Conservation (phyloP, 2,329 filamentous ascomycete species). For the Pseudogymnoascus pannorum region DNA sequence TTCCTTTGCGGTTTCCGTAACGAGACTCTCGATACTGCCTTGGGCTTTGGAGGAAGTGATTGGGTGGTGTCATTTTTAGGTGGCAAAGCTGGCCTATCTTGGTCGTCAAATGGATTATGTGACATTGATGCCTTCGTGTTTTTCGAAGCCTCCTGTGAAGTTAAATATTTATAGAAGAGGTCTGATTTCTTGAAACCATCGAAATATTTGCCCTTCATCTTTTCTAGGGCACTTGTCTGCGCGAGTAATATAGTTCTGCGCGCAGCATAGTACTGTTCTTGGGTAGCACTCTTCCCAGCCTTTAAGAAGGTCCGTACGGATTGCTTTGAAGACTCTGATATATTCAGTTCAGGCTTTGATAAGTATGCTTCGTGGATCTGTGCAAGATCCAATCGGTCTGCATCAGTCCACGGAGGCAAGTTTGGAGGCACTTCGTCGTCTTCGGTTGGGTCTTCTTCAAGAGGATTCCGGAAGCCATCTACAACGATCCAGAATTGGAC, state of each 20-base stretch:
- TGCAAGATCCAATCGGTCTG: constrained; percentile 78
- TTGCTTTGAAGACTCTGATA: constrained; percentile 60
- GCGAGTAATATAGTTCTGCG: constrained; percentile 72
- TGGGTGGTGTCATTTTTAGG: constrained; percentile 23
- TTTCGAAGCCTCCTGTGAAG: constrained; percentile 67
- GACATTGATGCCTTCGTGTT: constrained; percentile 7
- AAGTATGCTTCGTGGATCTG: constrained; percentile 91
- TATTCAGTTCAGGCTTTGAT: constrained; percentile 70
- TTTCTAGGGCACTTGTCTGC: constrained; percentile 76
- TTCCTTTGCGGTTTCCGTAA: constrained; percentile 38
- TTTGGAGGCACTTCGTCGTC: constrained; percentile 49
- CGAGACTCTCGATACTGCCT: constrained; percentile 38
- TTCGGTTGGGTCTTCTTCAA: constrained; percentile 79
- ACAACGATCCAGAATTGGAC: constrained; percentile 99
- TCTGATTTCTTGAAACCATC: constrained; percentile 87
- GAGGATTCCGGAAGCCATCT: constrained; percentile 87
- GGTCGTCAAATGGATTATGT: constrained; percentile 7
- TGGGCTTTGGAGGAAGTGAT: constrained; percentile 34
- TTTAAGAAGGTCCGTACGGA: constrained; percentile 71
- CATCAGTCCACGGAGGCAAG: constrained; percentile 66
- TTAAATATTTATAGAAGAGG: constrained; percentile 91
- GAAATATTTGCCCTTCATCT: constrained; percentile 75
- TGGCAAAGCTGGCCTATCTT: constrained; percentile 16
- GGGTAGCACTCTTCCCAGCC: constrained; percentile 67
- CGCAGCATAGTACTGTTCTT: constrained; percentile 75